These are phyloP conservation scores for Phlebiopsis flavidoalba DNA, from an alignment of 768 basidiomycete genomes.

Conservation along the genomic window DNA sequence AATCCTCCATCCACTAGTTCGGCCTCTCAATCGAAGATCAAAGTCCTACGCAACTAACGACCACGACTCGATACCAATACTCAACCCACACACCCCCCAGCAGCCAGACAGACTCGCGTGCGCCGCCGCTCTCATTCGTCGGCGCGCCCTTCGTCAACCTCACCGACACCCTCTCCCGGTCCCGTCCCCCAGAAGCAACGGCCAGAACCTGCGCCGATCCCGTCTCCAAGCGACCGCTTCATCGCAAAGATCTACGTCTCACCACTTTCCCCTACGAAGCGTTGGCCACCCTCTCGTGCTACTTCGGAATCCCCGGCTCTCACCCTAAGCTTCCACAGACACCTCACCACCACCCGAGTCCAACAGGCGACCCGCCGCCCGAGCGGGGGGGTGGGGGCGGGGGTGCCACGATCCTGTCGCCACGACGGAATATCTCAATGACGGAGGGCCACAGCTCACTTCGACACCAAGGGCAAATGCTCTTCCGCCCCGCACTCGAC, in stretches of 20 bases:
- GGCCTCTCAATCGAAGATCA: constrained; percentile 20
- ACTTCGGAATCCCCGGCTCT: constrained; percentile 46
- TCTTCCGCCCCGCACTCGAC: neutral
- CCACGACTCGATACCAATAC: constrained; percentile 9
- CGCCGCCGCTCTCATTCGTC: constrained; percentile 23
- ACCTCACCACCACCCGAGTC: constrained; percentile 48
- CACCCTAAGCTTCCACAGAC: constrained; percentile 62
- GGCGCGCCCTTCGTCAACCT: constrained; percentile 4
- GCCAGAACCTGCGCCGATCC: constrained; percentile 11
- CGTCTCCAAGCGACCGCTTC: constrained; percentile 13
- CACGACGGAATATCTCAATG: too few species aligned
- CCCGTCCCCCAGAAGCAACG: neutral
- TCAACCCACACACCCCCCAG: neutral
- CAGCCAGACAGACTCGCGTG: constrained; percentile 1
- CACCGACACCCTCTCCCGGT: constrained; percentile 1
- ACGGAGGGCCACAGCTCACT: too few species aligned
- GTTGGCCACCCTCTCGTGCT: constrained; percentile 26
- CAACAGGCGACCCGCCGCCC: constrained; percentile 27
- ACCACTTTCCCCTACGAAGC: constrained; percentile 22
- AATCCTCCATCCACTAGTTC: constrained; percentile 4
- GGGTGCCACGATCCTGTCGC: too few species aligned
- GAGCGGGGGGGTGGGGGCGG: too few species aligned
- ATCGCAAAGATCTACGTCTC: neutral
- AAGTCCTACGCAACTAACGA: constrained; percentile 19
- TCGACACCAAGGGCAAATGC: neutral